These are phyloP conservation scores for Phytomonas sp. DNA, from an alignment of 208 protist genomes.

Conservation along the genomic window DNA sequence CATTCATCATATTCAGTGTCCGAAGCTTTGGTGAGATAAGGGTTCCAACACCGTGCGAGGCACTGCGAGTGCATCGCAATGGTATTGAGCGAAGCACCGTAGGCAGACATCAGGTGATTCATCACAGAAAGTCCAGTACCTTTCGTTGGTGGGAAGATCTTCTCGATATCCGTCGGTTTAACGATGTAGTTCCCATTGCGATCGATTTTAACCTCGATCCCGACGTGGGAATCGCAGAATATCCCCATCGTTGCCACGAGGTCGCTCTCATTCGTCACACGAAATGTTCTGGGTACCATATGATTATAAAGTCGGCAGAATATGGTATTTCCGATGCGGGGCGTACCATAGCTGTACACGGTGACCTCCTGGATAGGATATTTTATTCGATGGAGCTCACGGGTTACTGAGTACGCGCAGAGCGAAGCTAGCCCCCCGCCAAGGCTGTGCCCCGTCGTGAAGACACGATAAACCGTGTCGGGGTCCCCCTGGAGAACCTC, in stretches of 20 bases:
- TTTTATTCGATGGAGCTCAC: conserved; percentile 30
- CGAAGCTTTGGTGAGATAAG: conserved; percentile 15
- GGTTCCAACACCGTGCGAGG: conserved; percentile 20
- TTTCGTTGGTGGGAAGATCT: conserved; percentile 63
- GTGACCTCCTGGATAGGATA: conserved; percentile 73
- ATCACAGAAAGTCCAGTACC: conserved; percentile 54
- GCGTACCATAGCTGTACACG: conserved; percentile 88
- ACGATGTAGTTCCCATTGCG: conserved; percentile 86
- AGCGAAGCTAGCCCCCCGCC: conserved; percentile 84
- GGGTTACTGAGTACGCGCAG: conserved; percentile 72
- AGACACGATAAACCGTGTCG: conserved; percentile 59
- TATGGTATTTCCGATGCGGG: conserved; percentile 68
- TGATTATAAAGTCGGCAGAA: conserved; percentile 75
- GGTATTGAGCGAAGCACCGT: conserved; percentile 58
- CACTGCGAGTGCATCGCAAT: conserved; percentile 43
- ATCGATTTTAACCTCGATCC: conserved; percentile 83
- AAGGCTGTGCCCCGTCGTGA: conserved; percentile 83
- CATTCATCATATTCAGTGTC: conserved; percentile 18
- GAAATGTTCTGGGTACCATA: conserved; percentile 72
- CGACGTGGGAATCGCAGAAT: conserved; percentile 70
- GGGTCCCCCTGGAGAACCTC: conserved; percentile 26
- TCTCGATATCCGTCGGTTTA: conserved; percentile 84
- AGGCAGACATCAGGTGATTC: conserved; percentile 68
- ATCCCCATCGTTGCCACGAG: conserved; percentile 50
- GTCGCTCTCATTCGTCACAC: conserved; percentile 87